A percentile compares a stretch with the other conserved stretches of the same genome.
Evolutionary conservation across 768 basidiomycete genomes (phyloP).

Genomic region (Lyophyllum decastes): DNA sequence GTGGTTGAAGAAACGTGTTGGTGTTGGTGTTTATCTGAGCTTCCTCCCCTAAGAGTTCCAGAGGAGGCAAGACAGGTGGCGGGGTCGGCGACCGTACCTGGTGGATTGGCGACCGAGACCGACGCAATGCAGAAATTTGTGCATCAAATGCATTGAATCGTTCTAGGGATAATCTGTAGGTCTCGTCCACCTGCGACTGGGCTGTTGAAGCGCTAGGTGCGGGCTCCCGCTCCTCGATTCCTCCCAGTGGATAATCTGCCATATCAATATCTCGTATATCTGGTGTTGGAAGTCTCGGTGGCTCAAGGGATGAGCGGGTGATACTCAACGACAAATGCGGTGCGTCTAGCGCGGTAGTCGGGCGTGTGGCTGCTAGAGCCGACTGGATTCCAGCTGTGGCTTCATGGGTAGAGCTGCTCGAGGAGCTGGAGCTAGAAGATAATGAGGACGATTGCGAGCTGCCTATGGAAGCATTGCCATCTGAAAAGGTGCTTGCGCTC

Average conservation of each 20-base stretch:
- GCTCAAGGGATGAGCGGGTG: constrained; percentile 21
- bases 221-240: constrained; percentile 16
- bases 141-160: constrained; percentile 57
- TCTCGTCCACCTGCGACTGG: constrained; percentile 30
- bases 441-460: constrained; percentile 37
- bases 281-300: constrained; percentile 45
- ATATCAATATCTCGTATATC: constrained; percentile 54
- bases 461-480: constrained; percentile 33
- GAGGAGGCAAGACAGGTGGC: constrained; percentile 37
- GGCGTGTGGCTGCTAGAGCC: constrained; percentile 14
- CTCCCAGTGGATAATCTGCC: constrained; percentile 39
- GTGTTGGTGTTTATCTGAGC: constrained; percentile 12
- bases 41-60: constrained; percentile 27
- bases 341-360: constrained; percentile 16
- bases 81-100: constrained; percentile 26
- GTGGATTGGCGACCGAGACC: constrained; percentile 29
- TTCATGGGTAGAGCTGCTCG: constrained; percentile 8
- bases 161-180: constrained; percentile 45
- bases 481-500: constrained; percentile 49
- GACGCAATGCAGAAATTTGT: constrained; percentile 50
- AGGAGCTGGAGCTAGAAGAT: constrained; percentile 26
- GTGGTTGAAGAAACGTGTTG: constrained; percentile 24
- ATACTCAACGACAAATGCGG: constrained; percentile 20
- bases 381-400: constrained; percentile 5
- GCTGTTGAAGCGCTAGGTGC: constrained; percentile 5